phyloP scores from a whole-genome alignment of 495 filamentous ascomycete genomes.

The Aspergillus mulundensis region DNA sequence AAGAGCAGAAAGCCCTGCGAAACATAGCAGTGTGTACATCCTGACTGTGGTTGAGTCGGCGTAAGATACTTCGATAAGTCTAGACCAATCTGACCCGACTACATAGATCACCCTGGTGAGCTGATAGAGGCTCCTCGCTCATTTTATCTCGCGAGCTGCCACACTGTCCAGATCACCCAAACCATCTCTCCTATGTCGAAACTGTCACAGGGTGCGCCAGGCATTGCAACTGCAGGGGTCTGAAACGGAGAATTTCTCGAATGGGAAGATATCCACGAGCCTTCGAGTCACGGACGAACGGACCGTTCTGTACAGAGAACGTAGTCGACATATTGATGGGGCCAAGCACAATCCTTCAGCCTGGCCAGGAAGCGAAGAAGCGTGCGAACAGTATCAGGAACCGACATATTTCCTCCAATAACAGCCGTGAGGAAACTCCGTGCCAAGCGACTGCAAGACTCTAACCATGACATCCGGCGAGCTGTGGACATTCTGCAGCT shows the following conservation, averaged over 20 bases:
- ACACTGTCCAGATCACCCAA: neutral
- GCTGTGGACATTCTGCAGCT: neutral
- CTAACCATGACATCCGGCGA: neutral
- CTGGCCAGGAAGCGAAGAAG: neutral
- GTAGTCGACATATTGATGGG: neutral
- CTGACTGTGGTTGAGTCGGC: neutral
- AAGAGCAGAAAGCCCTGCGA: conserved; percentile 13
- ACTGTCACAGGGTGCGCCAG: neutral
- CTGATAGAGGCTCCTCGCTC: neutral
- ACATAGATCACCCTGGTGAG: too few relatives aligned
- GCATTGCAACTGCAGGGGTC: neutral
- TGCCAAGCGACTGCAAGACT: neutral
- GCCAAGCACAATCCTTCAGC: neutral
- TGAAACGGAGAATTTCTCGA: neutral
- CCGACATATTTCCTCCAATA: neutral
- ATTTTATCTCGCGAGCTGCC: neutral
- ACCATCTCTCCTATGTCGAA: neutral
- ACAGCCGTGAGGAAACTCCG: neutral
- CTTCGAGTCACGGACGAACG: neutral
- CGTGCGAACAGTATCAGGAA: neutral
- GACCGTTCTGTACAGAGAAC: neutral
- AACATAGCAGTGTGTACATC: conserved; percentile 6
- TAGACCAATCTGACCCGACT: too few relatives aligned
- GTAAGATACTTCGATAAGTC: neutral
- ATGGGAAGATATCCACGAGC: neutral